Base-by-base conservation (phyloP, 176 grass and related monocot genomes). In the Bothriochloa decipiens region DNA sequence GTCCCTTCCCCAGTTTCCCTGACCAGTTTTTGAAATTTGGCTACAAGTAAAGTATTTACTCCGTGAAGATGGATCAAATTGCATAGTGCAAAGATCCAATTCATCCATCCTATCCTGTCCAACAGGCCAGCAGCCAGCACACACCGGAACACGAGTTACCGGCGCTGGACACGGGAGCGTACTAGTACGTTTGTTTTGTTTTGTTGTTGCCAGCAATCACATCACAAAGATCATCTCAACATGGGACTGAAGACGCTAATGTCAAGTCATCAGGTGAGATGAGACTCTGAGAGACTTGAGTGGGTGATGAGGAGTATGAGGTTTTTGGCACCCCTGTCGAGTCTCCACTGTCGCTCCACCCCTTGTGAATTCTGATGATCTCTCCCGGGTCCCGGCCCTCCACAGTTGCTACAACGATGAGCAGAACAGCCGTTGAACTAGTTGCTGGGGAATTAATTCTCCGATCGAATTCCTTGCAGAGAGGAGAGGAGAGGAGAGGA, bases 141-240 rank as follows among this genome's bases (percentile, higher is more conserved):
- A 1, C 17, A 50, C 4, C 14, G 5, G 15, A 50, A 50, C 47
- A 50, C 15, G 43, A 45, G 43, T 45, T 45, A 50, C 15, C 18
- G 17, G 17, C 17, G 20, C 5, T 53, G 50, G 50, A 32, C 29
- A 32, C 29, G 29, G 29, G 29, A 32, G 29, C 29, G 29, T 32
- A 13, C 0, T 12, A 32, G 29, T 32, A 32, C 29, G n/a, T n/a
- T n/a, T n/a, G n/a, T n/a, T n/a, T 50, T 58, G 53, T 58, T 58
- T 58, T 9, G 20, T 58, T 11, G 20, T 58, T 58, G 55, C 43
- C 12, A 53, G 50, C 55, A 58, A 58, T 58, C 22, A 58, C 22
- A 58, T 58, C 55, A n/a, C 55, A 58, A 58, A 10, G 46, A 81
- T 81, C 12, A 70, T 55, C 18, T 8, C 78, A 47, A 80, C 79